These are phyloP conservation scores for Eimeria sp. DNA, from an alignment of 169 alveolate species.

Conservation along the genomic window DNA sequence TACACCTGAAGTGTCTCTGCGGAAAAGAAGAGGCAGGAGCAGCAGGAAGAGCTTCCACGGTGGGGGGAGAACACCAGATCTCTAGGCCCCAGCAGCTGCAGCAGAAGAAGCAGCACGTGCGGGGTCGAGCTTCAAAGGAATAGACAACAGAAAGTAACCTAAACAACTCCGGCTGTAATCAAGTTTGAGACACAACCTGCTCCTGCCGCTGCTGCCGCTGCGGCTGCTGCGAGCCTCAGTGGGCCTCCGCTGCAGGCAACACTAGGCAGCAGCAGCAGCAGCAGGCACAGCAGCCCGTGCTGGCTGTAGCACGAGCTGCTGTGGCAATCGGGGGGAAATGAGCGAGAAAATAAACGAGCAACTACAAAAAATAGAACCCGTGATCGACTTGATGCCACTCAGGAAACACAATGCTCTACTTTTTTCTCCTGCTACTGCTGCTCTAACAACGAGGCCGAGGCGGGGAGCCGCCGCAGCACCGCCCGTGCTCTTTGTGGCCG, in stretches of 20 bases:
- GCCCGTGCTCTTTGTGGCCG: too few relatives aligned
- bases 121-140: background rate
- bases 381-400: too few relatives aligned
- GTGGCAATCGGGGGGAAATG: too few relatives aligned
- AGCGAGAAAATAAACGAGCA: background rate
- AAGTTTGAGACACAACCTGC: background rate
- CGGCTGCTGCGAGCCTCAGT: constrained; percentile 3
- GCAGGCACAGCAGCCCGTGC: background rate
- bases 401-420: too few relatives aligned
- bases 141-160: background rate
- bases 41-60: background rate
- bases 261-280: background rate
- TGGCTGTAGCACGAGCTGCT: background rate
- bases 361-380: too few relatives aligned
- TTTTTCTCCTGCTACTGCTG: too few relatives aligned
- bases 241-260: background rate
- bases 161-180: background rate
- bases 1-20: background rate
- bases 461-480: too few relatives aligned
- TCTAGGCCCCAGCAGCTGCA: background rate
- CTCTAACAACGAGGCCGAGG: too few relatives aligned
- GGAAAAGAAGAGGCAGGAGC: constrained; percentile 86
- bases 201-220: constrained; percentile 35
- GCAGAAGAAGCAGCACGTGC: background rate
- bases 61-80: background rate